Conservation (phyloP, 2,329 filamentous ascomycete species). For the Parastagonospora nodorum region DNA sequence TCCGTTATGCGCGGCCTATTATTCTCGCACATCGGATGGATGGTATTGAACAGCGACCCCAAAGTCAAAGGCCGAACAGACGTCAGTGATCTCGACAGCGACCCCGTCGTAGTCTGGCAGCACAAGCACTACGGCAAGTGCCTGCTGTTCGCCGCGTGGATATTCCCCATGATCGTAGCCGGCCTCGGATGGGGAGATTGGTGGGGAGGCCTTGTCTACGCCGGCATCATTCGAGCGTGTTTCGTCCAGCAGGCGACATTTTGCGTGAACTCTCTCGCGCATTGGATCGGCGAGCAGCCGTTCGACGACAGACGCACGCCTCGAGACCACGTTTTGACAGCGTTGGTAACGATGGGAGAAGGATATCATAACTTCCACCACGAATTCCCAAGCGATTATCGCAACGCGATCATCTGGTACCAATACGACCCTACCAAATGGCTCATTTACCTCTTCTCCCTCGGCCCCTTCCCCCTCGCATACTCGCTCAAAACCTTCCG, state of each 20-base stretch:
- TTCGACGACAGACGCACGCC: constrained; percentile 48
- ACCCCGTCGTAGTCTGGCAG: constrained; percentile 54
- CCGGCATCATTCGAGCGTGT: constrained; percentile 55
- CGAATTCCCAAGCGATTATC: constrained; percentile 49
- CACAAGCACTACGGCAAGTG: constrained; percentile 53
- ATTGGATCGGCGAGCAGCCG: constrained; percentile 56
- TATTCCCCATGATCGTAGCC: constrained; percentile 52
- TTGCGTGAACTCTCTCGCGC: constrained; percentile 58
- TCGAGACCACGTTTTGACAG: constrained; percentile 46
- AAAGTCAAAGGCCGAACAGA: constrained; percentile 56
- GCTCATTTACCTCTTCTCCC: constrained; percentile 43
- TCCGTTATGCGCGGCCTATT: constrained; percentile 54
- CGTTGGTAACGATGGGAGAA: constrained; percentile 48
- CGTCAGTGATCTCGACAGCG: constrained; percentile 56
- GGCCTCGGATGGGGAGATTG: constrained; percentile 56
- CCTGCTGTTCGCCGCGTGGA: constrained; percentile 48
- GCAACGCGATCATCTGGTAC: constrained; percentile 46
- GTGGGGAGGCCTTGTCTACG: constrained; percentile 55
- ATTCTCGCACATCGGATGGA: constrained; percentile 57
- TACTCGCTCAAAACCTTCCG: constrained; percentile 48
- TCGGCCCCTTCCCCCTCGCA: constrained; percentile 36
- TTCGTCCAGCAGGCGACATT: constrained; percentile 59
- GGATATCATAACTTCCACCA: constrained; percentile 52
- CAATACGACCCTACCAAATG: constrained; percentile 51
- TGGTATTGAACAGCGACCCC: constrained; percentile 57